phyloP scores from a whole-genome alignment of 139 green algal genomes.

The Haematococcus sp. region DNA sequence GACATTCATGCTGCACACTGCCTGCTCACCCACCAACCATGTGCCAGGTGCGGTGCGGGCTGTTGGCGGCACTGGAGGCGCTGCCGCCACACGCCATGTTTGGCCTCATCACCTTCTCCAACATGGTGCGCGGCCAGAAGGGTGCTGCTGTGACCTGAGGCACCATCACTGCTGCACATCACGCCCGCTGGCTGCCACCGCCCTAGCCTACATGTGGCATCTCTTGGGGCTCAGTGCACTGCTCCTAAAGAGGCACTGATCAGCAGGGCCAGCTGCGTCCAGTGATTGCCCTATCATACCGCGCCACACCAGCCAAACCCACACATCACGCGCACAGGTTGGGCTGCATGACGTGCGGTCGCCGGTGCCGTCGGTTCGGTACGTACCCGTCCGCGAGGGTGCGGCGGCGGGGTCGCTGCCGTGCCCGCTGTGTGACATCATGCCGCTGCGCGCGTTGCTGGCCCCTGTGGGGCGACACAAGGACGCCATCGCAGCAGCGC shows the following conservation, averaged over 20 bases:
- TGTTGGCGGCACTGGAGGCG: slow-evolving; percentile 78
- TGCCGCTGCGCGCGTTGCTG: slow-evolving; percentile 73
- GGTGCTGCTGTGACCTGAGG: not conserved
- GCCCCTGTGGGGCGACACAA: slow-evolving; percentile 62
- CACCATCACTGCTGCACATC: not conserved
- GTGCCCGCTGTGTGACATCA: slow-evolving; percentile 12
- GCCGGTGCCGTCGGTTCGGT: slow-evolving; percentile 34
- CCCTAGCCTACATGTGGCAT: no score
- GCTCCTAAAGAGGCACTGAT: not conserved
- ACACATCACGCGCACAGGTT: no score
- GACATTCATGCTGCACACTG: no score
- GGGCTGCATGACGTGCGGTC: slow-evolving; percentile 60
- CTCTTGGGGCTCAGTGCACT: no score
- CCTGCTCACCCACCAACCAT: not conserved
- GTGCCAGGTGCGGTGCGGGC: slow-evolving; percentile 42
- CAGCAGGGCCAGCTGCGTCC: not conserved
- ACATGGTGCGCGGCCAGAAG: slow-evolving; percentile 42
- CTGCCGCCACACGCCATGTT: slow-evolving; percentile 66
- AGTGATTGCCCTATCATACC: no score
- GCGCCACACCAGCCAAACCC: no score
- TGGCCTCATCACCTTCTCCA: slow-evolving; percentile 63
- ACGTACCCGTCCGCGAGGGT: slow-evolving; percentile 33
- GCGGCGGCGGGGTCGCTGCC: not conserved
- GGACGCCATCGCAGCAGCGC: slow-evolving; percentile 48
- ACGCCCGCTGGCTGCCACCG: no score